Percentiles rank a stretch among this genome's conserved stretches.
Conservation (phyloP, 2,329 filamentous ascomycete genomes). For the Verticillium zaregamsianum region DNA sequence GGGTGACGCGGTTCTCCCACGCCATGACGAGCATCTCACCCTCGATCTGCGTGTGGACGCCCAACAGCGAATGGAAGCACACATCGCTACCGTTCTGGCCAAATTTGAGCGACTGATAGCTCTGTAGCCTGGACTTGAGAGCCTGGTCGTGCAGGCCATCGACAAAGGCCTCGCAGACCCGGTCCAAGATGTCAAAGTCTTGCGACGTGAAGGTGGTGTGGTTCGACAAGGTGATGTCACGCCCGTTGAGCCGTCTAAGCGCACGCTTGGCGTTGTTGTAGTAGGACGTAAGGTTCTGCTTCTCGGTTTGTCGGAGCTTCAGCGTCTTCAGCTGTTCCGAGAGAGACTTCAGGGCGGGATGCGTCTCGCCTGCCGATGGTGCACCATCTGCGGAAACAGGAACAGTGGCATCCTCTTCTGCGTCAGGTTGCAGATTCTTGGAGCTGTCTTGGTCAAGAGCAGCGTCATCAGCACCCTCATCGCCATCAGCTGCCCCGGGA, state of each 20-base stretch:
- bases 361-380: background rate
- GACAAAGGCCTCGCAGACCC: conserved; percentile 50
- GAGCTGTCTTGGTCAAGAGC: conserved; percentile 9
- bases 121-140: conserved; percentile 39
- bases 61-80: conserved; percentile 38
- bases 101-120: conserved; percentile 43
- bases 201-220: conserved; percentile 32
- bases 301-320: conserved; percentile 35
- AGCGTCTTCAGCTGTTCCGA: conserved; percentile 14
- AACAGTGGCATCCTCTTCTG: background rate
- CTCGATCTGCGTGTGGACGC: conserved; percentile 50
- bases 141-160: conserved; percentile 44
- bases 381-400: background rate
- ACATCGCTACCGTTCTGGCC: conserved; percentile 15
- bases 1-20: conserved; percentile 33
- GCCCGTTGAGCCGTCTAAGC: conserved; percentile 42
- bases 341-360: conserved; percentile 7
- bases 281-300: conserved; percentile 40
- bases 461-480: conserved; percentile 10
- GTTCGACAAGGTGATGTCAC: conserved; percentile 47
- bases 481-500: conserved; percentile 28
- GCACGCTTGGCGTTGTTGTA: conserved; percentile 44
- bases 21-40: conserved; percentile 49
- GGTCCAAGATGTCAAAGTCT: conserved; percentile 46
- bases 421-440: background rate